Evolutionary conservation across 257 asterid species (phyloP).

Genomic region (Orobanche coerulescens): DNA sequence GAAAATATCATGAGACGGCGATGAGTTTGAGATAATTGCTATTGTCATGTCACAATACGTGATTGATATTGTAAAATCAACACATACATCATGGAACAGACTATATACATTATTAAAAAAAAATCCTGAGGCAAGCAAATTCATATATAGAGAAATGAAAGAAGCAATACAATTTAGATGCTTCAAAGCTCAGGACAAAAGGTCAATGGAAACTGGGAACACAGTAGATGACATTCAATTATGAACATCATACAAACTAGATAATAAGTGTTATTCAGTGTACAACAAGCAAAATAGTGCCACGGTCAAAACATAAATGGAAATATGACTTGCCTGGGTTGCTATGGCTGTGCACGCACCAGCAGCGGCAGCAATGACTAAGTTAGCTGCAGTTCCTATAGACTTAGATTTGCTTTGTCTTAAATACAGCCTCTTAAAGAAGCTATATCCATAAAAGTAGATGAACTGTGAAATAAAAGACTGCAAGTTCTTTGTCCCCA

Average conservation of each 20-base stretch:
- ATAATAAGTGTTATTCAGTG: background rate
- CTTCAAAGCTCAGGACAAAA: constrained; percentile 7
- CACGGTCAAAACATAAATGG: constrained; percentile 10
- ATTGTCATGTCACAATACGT: too few species aligned
- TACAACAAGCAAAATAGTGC: background rate
- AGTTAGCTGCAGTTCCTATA: constrained; percentile 73
- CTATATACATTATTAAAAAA: too few species aligned
- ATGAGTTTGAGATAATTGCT: too few species aligned
- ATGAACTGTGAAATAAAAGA: constrained; percentile 65
- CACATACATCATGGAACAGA: too few species aligned
- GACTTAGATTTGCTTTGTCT: constrained; percentile 64
- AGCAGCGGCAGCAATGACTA: constrained; percentile 85
- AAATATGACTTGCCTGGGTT: constrained; percentile 61
- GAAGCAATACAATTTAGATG: constrained; percentile 4
- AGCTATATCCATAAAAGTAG: constrained; percentile 84
- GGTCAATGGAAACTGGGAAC: background rate
- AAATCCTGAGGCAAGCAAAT: constrained; percentile 11
- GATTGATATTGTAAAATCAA: too few species aligned
- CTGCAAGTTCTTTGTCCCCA: constrained; percentile 80
- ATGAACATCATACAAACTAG: background rate
- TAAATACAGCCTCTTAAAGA: constrained; percentile 71
- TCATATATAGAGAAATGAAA: background rate
- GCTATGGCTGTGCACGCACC: constrained; percentile 76
- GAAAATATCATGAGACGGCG: too few species aligned
- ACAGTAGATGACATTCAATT: background rate